Conservation (phyloP, 495 filamentous ascomycete species). For the Articulospora tetracladia region DNA sequence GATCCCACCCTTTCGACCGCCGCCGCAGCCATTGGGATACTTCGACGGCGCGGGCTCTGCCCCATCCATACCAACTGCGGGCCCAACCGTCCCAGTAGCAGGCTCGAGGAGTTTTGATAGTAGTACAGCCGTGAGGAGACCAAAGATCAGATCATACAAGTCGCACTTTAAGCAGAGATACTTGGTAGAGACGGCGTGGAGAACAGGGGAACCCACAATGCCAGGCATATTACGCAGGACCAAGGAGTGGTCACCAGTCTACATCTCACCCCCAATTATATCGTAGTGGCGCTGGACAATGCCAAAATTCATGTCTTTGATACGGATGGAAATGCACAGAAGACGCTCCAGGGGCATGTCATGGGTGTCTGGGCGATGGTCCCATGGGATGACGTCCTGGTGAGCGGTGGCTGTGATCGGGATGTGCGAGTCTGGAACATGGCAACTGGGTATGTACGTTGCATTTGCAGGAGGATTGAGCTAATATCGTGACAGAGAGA, state of each 20-base stretch:
- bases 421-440: constrained; percentile 98
- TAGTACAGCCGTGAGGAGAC: constrained; percentile 22
- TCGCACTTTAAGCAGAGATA: constrained; percentile 97
- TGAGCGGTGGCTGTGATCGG: constrained; percentile 94
- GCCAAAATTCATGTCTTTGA: constrained; percentile 98
- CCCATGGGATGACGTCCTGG: constrained; percentile 91
- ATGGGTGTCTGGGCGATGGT: constrained; percentile 99
- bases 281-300: constrained; percentile 95
- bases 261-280: constrained; percentile 91
- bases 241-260: constrained; percentile 95
- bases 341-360: constrained; percentile 88
- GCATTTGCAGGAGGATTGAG: constrained; percentile 20
- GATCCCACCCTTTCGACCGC: constrained; percentile 21
- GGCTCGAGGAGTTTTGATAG: constrained; percentile 38
- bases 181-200: constrained; percentile 95
- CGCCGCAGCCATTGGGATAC: constrained; percentile 22
- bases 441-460: constrained; percentile 73
- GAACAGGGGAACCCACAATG: constrained; percentile 77
- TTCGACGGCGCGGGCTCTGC: constrained; percentile 9
- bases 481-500: constrained; percentile 38
- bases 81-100: background rate
- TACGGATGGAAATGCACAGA: constrained; percentile 79
- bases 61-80: constrained; percentile 3
- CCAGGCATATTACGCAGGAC: constrained; percentile 86
- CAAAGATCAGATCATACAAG: constrained; percentile 67